These are phyloP conservation scores for Agaricus bisporus DNA, from an alignment of 768 basidiomycete genomes.

Conservation along the genomic window DNA sequence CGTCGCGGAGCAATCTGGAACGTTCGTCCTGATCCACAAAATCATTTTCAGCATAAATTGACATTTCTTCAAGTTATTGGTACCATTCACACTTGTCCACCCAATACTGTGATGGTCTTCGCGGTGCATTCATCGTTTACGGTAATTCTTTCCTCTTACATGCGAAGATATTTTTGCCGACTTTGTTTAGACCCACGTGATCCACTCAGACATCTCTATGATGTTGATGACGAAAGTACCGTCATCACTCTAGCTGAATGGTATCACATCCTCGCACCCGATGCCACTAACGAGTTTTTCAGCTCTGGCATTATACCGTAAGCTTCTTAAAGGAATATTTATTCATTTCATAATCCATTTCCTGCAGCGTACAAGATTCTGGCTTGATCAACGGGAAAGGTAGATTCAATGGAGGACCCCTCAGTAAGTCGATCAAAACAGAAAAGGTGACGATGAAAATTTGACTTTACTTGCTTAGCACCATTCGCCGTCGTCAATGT, in stretches of 20 bases:
- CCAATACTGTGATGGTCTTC: slow-evolving; percentile 20
- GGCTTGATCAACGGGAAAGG: slow-evolving; percentile 14
- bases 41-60: background rate
- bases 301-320: slow-evolving; percentile 7
- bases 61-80: slow-evolving; percentile 4
- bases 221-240: slow-evolving; percentile 18
- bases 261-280: slow-evolving; percentile 10
- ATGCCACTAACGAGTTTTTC: background rate
- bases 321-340: background rate
- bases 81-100: slow-evolving; percentile 18
- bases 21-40: background rate
- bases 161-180: background rate
- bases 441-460: slow-evolving; percentile 8
- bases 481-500: slow-evolving; percentile 33
- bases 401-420: slow-evolving; percentile 8
- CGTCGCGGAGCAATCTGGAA: slow-evolving; percentile 7
- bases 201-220: slow-evolving; percentile 23
- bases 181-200: slow-evolving; percentile 19
- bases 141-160: slow-evolving; percentile 13
- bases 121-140: slow-evolving; percentile 20
- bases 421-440: slow-evolving; percentile 6
- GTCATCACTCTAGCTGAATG: slow-evolving; percentile 12
- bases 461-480: background rate
- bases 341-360: background rate
- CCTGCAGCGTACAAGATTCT: slow-evolving; percentile 1